These are phyloP conservation scores for Candida nanaspora DNA, from an alignment of 805 yeast genomes.

Conservation along the genomic window DNA sequence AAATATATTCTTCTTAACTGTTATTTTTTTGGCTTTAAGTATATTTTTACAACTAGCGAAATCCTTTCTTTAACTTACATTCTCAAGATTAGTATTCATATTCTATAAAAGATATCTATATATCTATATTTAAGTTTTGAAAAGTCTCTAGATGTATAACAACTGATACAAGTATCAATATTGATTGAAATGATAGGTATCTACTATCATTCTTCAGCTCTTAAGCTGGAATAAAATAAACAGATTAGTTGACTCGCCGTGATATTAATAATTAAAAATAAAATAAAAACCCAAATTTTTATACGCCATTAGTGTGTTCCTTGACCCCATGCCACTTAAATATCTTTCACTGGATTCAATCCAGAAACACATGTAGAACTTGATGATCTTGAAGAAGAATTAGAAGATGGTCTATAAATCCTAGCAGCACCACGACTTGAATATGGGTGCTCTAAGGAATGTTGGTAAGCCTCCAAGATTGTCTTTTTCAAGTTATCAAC, in stretches of 20 bases:
- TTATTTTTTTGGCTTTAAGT: too few species aligned
- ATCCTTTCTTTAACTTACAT: too few species aligned
- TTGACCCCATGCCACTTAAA: neutral
- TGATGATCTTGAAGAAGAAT: slow-evolving; percentile 6
- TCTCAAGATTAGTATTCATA: too few species aligned
- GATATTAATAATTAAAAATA: neutral
- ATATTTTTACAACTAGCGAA: too few species aligned
- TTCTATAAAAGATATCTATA: too few species aligned
- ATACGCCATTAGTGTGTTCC: neutral
- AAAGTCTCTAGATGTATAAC: too few species aligned
- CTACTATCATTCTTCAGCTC: slow-evolving; percentile 1
- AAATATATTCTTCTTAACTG: too few species aligned
- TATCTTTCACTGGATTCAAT: neutral
- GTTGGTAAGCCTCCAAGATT: slow-evolving; percentile 45
- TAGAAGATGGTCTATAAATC: slow-evolving; percentile 16
- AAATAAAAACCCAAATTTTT: neutral
- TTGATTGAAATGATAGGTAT: too few species aligned
- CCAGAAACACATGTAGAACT: slow-evolving; percentile 2
- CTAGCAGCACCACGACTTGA: slow-evolving; percentile 36
- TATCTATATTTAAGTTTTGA: too few species aligned
- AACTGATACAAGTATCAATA: too few species aligned
- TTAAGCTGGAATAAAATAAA: neutral
- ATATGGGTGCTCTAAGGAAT: slow-evolving; percentile 47
- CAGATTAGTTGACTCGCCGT: slow-evolving; percentile 1
- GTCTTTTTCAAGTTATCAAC: slow-evolving; percentile 50